A percentile compares a stretch with the other conserved stretches of the same genome.
Conservation (phyloP, 192 early-diverging fungal genomes). For the Dispira simplex region DNA sequence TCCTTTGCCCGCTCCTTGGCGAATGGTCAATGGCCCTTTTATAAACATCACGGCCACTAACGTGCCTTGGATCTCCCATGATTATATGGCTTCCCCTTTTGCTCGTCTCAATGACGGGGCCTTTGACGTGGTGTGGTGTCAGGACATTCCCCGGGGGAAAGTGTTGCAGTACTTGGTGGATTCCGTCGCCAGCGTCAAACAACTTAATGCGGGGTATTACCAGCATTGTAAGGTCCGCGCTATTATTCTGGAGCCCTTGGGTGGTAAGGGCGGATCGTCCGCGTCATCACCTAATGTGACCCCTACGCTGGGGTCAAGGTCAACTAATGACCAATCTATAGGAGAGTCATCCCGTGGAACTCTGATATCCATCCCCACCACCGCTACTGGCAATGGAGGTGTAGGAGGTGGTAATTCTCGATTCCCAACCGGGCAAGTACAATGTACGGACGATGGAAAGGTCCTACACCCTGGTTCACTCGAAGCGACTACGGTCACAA, state of each 20-base stretch:
- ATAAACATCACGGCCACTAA: slow-evolving; percentile 37
- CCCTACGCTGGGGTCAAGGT: no score
- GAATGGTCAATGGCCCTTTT: slow-evolving; percentile 32
- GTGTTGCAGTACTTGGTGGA: slow-evolving; percentile 25
- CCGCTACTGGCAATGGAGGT: no score
- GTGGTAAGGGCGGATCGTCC: background rate
- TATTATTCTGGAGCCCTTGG: slow-evolving; percentile 42
- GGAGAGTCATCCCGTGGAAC: no score
- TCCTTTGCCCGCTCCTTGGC: slow-evolving; percentile 29
- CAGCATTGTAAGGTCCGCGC: slow-evolving; percentile 29
- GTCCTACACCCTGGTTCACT: no score
- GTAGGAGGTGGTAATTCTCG: no score
- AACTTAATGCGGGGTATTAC: slow-evolving; percentile 28
- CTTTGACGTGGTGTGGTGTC: slow-evolving; percentile 31
- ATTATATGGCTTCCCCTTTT: slow-evolving; percentile 29
- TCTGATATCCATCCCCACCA: no score
- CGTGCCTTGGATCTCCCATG: slow-evolving; percentile 38
- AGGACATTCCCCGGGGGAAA: slow-evolving; percentile 23
- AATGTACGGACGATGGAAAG: no score
- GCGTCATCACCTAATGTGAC: background rate
- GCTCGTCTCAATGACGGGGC: slow-evolving; percentile 34
- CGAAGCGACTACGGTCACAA: no score
- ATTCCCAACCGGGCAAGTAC: no score
- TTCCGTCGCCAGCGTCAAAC: slow-evolving; percentile 20
- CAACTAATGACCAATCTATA: no score